Percentiles rank a stretch among this genome's conserved stretches.
phyloP scores from a whole-genome alignment of 176 grass and related monocot genomes.

The Cymbopogon citratus region DNA sequence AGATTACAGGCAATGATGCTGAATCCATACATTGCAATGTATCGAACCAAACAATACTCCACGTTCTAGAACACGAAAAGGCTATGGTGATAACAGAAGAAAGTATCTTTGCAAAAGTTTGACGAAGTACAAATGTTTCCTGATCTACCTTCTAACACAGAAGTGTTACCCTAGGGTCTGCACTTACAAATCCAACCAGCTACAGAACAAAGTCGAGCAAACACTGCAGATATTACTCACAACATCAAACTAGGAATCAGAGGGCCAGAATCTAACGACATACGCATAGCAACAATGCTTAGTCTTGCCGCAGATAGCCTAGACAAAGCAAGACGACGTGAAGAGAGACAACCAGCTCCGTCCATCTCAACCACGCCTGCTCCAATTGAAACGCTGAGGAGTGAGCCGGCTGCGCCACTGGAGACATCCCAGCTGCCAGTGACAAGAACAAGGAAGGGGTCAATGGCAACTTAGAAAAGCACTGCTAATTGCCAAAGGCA shows the following conservation, averaged over 20 bases:
- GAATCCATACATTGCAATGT: not conserved
- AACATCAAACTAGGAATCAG: slow-evolving; percentile 18
- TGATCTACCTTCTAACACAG: slow-evolving; percentile 31
- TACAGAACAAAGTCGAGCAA: not conserved
- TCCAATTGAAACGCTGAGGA: slow-evolving; percentile 24
- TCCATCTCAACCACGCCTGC: slow-evolving; percentile 35
- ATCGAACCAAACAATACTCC: not conserved
- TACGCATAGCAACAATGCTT: not conserved
- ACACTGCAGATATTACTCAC: slow-evolving; percentile 17
- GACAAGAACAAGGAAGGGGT: slow-evolving; percentile 6
- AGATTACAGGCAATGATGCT: not conserved
- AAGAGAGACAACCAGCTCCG: slow-evolving; percentile 29
- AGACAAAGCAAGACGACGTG: slow-evolving; percentile 40
- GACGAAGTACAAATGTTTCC: slow-evolving; percentile 4
- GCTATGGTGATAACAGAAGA: not conserved
- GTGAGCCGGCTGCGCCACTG: slow-evolving; percentile 35
- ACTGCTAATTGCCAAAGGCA: no score
- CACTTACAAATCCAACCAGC: slow-evolving; percentile 8
- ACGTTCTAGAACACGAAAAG: not conserved
- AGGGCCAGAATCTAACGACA: not conserved
- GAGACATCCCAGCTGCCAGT: slow-evolving; percentile 47
- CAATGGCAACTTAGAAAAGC: not conserved
- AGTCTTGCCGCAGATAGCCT: slow-evolving; percentile 26
- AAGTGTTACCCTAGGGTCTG: not conserved
- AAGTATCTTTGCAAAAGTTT: slow-evolving; percentile 33